Evolutionary conservation across 108 stramenopile genomes (phyloP).

Genomic region (Parietichytrium sp.): DNA sequence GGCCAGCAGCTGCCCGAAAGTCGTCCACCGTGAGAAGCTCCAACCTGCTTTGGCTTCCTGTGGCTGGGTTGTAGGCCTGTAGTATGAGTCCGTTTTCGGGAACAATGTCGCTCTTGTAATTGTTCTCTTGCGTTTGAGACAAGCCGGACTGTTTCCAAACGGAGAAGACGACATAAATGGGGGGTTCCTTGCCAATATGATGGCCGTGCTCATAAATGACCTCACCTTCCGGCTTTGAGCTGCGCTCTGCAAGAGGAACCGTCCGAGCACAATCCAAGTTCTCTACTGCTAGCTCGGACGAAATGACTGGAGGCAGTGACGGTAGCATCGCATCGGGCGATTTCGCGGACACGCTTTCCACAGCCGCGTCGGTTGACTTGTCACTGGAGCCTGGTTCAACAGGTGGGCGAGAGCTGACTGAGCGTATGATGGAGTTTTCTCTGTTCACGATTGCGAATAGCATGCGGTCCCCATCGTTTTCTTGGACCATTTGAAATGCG

Average conservation of each 20-base stretch:
- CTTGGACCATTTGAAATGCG: too few species aligned
- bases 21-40: neutral
- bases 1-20: neutral
- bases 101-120: neutral
- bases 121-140: neutral
- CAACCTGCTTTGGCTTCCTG: neutral
- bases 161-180: neutral
- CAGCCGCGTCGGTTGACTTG: neutral
- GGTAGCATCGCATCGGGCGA: neutral
- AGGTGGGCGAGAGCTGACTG: too few species aligned
- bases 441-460: too few species aligned
- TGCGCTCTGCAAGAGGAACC: neutral
- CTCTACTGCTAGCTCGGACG: neutral
- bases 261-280: neutral
- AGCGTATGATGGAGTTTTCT: too few species aligned
- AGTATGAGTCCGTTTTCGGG: neutral
- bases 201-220: conserved; percentile 5
- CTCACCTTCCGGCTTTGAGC: neutral
- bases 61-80: conserved; percentile 14
- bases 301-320: neutral
- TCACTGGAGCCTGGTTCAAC: neutral
- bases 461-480: too few species aligned
- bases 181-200: neutral
- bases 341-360: neutral
- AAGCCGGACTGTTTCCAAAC: neutral